A percentile compares a stretch with the other conserved stretches of the same genome.
Conservation (phyloP, 164 flowering plant species). For the Santalum album region DNA sequence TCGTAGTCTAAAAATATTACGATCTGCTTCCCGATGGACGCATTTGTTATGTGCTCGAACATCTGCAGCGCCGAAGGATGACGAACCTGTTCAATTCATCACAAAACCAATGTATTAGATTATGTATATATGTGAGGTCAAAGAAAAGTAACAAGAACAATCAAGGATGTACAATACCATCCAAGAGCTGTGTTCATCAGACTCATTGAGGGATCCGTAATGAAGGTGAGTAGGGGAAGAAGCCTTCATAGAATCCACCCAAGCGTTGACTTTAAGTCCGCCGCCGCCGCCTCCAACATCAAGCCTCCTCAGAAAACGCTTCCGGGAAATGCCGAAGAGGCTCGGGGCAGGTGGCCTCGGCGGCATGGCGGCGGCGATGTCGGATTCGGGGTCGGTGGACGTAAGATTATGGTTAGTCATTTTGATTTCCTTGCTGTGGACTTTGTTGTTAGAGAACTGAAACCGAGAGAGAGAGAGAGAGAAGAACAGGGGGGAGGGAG, state of each 20-base stretch:
- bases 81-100: constrained; percentile 26
- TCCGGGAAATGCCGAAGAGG: constrained; percentile 20
- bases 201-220: constrained; percentile 16
- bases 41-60: constrained; percentile 56
- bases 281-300: constrained; percentile 26
- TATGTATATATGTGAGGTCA: too few species aligned
- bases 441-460: too few species aligned
- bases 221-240: constrained; percentile 75
- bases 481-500: too few species aligned
- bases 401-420: constrained; percentile 54
- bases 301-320: constrained; percentile 21
- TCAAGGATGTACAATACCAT: constrained; percentile 15
- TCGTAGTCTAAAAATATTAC: constrained; percentile 88
- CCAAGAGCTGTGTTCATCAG: constrained; percentile 27
- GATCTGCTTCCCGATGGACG: constrained; percentile 61
- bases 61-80: constrained; percentile 77
- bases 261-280: constrained; percentile 24
- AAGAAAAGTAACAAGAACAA: too few species aligned
- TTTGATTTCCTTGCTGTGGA: too few species aligned
- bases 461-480: too few species aligned
- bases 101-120: too few species aligned
- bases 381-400: constrained; percentile 19
- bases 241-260: constrained; percentile 65
- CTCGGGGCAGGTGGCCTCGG: constrained; percentile 12
- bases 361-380: constrained; percentile 16